Base-by-base conservation (phyloP, 306 rosid species). In the Macrotyloma uniflorum region DNA sequence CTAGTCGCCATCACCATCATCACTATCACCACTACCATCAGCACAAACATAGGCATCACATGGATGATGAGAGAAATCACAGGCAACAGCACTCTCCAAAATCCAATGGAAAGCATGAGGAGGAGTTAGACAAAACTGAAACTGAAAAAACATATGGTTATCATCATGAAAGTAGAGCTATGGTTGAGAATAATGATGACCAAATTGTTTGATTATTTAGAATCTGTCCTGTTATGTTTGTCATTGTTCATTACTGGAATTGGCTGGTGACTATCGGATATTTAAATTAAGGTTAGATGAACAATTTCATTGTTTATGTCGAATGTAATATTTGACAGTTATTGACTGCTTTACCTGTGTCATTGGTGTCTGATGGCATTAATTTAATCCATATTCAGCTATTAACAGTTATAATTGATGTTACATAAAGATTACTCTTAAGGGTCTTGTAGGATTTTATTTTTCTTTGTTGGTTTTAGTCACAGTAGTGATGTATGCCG, bases 51-150 rank as follows among this genome's bases (percentile, higher is more conserved):
- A 62, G n/a, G 58, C 85, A 68, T 69, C 79, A 53, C 74, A 23
- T 51, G 16, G 79, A 81, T 19, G 93, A 82, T 32, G 87, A 85
- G 58, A 77, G 72, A 79, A 70, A 75, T 74, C 83, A 80, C 67
- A 28, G 54, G 0, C 70, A 4, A 72, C 79, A 45, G 61, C 82
- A 46, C 24, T 70, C 26, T 5, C 79, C 63, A 2, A 82, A 84
- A 47, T 16, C 22, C 14, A 57, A 82, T 67, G 84, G 80, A 19
- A 84, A 83, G 79, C 32, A 62, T n/a, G 59, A 33, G 0, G 80
- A 74, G 67, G 85, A 63, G 42, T 70, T 5, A 0, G 59, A 59
- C 16, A 35, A 65, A 82, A 66, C 76, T 30, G 66, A 62, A 76
- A 43, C 30, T 20, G 40, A 59, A 58, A 80, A 32, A 30, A 20